Evolutionary conservation across 140 eudicot species (phyloP).

Genomic region (Senecio squalidus): DNA sequence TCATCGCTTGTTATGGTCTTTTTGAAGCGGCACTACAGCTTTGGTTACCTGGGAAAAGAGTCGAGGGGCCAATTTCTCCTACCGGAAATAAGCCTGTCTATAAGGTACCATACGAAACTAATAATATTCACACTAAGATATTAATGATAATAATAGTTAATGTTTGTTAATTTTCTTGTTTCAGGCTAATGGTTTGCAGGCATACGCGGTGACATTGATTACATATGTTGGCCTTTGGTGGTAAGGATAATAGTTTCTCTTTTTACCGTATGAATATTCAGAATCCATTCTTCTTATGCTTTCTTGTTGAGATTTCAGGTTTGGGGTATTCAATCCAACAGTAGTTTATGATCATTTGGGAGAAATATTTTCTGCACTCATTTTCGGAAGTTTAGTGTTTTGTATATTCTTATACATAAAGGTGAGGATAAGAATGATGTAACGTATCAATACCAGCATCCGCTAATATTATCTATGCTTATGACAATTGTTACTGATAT

Average conservation of each 20-base stretch:
- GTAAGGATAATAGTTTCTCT: conserved; percentile 39
- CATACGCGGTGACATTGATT: conserved; percentile 72
- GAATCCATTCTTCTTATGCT: not conserved
- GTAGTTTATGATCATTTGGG: conserved; percentile 91
- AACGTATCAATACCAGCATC: not conserved
- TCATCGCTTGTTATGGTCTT: conserved; percentile 66
- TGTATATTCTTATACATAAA: conserved; percentile 81
- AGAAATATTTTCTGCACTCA: conserved; percentile 87
- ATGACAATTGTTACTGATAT: conserved; percentile 30
- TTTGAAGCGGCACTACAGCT: conserved; percentile 97
- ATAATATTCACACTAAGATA: not conserved
- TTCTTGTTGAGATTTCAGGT: conserved; percentile 48
- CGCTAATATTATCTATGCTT: not conserved
- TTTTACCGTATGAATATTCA: not conserved
- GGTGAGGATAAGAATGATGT: conserved; percentile 32
- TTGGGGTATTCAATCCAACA: conserved; percentile 82
- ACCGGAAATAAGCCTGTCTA: conserved; percentile 83
- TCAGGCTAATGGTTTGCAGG: conserved; percentile 91
- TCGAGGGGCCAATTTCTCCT: conserved; percentile 94
- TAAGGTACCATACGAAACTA: conserved; percentile 44
- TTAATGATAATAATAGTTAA: not conserved
- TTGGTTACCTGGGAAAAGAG: conserved; percentile 75
- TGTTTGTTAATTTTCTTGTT: conserved; percentile 19
- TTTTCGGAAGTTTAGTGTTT: conserved; percentile 84
- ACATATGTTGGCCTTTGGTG: conserved; percentile 93